These are phyloP conservation scores for Umbilicaria muhlenbergii DNA, from an alignment of 495 filamentous ascomycete genomes.

Conservation along the genomic window DNA sequence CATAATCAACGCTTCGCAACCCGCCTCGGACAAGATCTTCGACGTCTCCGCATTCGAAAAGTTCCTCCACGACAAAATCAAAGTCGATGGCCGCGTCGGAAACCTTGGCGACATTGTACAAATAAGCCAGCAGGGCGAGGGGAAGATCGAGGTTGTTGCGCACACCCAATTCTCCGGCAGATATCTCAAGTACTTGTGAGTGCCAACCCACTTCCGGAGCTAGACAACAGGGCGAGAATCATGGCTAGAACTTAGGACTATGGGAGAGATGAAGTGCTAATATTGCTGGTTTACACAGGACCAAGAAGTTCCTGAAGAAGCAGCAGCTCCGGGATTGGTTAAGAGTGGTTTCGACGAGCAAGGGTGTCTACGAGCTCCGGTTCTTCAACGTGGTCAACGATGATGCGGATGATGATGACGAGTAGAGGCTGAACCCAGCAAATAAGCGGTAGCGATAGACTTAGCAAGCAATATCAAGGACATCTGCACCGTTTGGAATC, in stretches of 20 bases:
- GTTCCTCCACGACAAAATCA: slow-evolving; percentile 98
- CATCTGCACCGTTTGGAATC: too few species aligned
- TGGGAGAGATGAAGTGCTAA: neutral
- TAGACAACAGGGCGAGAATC: neutral
- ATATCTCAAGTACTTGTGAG: slow-evolving; percentile 99
- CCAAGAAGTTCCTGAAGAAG: slow-evolving; percentile 99
- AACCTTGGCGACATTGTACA: slow-evolving; percentile 90
- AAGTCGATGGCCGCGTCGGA: slow-evolving; percentile 93
- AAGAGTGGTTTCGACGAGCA: slow-evolving; percentile 89
- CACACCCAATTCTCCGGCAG: slow-evolving; percentile 96
- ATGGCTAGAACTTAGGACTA: slow-evolving; percentile 6
- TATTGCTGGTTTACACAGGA: slow-evolving; percentile 33
- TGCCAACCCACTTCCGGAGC: slow-evolving; percentile 7
- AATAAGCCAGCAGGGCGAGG: slow-evolving; percentile 81
- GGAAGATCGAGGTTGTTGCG: slow-evolving; percentile 93
- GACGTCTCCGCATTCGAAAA: slow-evolving; percentile 97
- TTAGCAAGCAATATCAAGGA: too few species aligned
- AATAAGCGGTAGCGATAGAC: too few species aligned
- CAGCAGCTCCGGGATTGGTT: slow-evolving; percentile 99
- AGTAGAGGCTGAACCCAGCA: slow-evolving; percentile 39
- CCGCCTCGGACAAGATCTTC: slow-evolving; percentile 99
- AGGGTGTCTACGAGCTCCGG: slow-evolving; percentile 96
- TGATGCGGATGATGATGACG: slow-evolving; percentile 90
- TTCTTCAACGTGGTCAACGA: slow-evolving; percentile 99
- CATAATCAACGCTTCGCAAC: slow-evolving; percentile 97